Percentiles rank a stretch among this genome's conserved stretches.
Conservation (phyloP, 2,329 filamentous ascomycete species). For the Pseudopyricularia cyperi region DNA sequence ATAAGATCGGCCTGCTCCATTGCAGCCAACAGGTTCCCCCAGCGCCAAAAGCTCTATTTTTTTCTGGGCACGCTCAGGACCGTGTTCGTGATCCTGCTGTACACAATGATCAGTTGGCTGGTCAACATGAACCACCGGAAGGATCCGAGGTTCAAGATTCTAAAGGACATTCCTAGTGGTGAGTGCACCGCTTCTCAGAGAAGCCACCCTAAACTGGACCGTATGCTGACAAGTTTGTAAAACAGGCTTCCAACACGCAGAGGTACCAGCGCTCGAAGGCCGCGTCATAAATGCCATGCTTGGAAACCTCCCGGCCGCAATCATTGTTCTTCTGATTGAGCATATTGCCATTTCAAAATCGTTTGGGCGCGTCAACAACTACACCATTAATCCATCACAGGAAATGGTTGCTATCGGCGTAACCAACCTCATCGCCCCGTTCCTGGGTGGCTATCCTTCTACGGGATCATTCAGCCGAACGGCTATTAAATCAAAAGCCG, state of each 20-base stretch:
- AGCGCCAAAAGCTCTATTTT: conserved; percentile 64
- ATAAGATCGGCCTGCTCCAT: conserved; percentile 55
- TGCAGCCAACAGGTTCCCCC: conserved; percentile 55
- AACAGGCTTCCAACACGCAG: conserved; percentile 68
- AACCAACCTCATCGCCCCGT: conserved; percentile 79
- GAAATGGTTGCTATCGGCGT: conserved; percentile 93
- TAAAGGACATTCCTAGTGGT: conserved; percentile 68
- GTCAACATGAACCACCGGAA: conserved; percentile 55
- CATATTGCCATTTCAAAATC: conserved; percentile 98
- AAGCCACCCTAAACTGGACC: not conserved
- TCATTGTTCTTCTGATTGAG: conserved; percentile 90
- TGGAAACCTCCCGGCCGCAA: conserved; percentile 64
- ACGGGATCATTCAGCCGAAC: conserved; percentile 64
- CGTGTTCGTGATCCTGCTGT: conserved; percentile 81
- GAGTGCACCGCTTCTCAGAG: conserved; percentile 4
- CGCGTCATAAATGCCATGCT: conserved; percentile 56
- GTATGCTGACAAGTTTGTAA: not conserved
- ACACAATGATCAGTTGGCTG: conserved; percentile 81
- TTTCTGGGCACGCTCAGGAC: conserved; percentile 86
- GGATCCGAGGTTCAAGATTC: conserved; percentile 58
- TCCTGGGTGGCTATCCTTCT: conserved; percentile 82
- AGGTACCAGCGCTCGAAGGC: conserved; percentile 54
- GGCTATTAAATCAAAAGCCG: conserved; percentile 74
- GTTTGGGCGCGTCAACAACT: conserved; percentile 95
- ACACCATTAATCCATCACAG: conserved; percentile 90